Evolutionary conservation across 2,329 filamentous ascomycete species (phyloP).

Genomic region (Colletotrichum orchidophilum): DNA sequence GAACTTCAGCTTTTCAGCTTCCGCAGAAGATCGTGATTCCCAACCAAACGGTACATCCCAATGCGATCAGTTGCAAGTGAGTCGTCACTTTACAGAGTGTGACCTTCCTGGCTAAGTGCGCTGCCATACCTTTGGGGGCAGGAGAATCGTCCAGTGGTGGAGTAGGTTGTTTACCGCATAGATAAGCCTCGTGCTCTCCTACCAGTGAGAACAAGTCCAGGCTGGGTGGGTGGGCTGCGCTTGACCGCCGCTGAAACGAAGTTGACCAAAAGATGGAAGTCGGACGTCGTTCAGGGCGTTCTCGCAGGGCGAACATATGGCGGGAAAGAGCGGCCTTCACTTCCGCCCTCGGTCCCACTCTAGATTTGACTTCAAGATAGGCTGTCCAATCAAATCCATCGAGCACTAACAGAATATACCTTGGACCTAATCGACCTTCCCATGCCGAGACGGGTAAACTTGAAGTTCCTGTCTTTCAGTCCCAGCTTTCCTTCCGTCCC

Average conservation of each 20-base stretch:
- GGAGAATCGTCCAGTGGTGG: neutral
- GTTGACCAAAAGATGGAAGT: neutral
- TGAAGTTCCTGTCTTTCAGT: neutral
- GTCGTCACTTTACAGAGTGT: neutral
- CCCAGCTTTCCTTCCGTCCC: neutral
- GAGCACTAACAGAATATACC: neutral
- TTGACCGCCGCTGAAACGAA: slow-evolving; percentile 24
- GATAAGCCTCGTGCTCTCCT: neutral
- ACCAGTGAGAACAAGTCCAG: slow-evolving; percentile 8
- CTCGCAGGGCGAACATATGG: neutral
- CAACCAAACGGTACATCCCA: neutral
- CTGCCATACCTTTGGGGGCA: neutral
- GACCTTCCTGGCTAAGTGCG: neutral
- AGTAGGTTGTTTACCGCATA: neutral
- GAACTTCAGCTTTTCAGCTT: neutral
- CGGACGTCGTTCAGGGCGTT: neutral
- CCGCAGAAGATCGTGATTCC: neutral
- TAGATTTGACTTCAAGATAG: neutral
- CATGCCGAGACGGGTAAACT: neutral
- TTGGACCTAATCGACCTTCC: neutral
- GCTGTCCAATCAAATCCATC: neutral
- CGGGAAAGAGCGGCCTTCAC: neutral
- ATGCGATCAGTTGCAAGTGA: neutral
- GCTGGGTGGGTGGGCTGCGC: neutral
- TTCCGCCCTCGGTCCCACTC: neutral